A percentile compares a stretch with the other conserved stretches of the same genome.
Evolutionary conservation across 768 basidiomycete species (phyloP).

Genomic region (Boletus rufocinnamomeus): DNA sequence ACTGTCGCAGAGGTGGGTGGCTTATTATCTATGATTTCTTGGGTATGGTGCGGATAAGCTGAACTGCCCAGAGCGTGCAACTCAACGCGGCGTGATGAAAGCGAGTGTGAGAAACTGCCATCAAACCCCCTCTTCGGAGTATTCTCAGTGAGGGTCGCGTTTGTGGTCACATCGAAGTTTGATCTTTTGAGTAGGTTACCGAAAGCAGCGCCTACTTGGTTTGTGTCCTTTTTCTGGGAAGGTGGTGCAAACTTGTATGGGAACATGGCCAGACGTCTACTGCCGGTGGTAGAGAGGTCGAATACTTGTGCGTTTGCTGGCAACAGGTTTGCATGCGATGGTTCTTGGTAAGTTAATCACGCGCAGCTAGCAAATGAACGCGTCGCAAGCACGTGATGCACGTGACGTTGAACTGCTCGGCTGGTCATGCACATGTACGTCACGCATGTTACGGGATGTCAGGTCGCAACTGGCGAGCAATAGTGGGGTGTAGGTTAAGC

Average conservation of each 20-base stretch:
- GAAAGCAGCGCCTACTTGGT: slow-evolving; percentile 6
- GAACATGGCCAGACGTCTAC: slow-evolving; percentile 4
- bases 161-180: slow-evolving; percentile 7
- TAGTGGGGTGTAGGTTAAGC: no score
- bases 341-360: background rate
- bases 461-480: no score
- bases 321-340: background rate
- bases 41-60: slow-evolving; percentile 3
- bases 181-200: slow-evolving; percentile 12
- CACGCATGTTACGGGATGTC: no score
- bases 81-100: slow-evolving; percentile 17
- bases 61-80: slow-evolving; percentile 11
- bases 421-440: no score
- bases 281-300: background rate
- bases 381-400: slow-evolving; percentile 19
- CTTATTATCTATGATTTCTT: slow-evolving; percentile 11
- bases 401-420: no score
- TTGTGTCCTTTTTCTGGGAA: slow-evolving; percentile 13
- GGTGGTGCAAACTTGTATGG: slow-evolving; percentile 23
- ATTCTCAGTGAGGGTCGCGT: slow-evolving; percentile 11
- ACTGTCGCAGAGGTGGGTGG: slow-evolving; percentile 8
- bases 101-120: slow-evolving; percentile 6
- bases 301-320: background rate
- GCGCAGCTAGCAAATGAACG: slow-evolving; percentile 1
- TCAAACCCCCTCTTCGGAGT: slow-evolving; percentile 9